Base-by-base conservation (phyloP, 2,329 filamentous ascomycete genomes). In the Nothophaeocryptopus gaeumannii region DNA sequence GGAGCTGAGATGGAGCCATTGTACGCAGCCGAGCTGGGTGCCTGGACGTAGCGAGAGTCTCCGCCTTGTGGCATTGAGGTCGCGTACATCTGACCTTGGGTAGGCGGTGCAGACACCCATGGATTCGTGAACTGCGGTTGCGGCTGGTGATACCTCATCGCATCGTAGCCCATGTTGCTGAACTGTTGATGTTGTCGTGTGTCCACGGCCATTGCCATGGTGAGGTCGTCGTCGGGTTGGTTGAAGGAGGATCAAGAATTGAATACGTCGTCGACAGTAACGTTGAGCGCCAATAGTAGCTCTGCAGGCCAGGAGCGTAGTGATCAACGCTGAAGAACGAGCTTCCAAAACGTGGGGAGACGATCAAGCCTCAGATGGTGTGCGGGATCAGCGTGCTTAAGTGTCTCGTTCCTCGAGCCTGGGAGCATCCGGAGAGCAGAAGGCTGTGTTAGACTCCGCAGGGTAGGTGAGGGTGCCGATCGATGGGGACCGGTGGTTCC, bases 201-300 rank as follows among this genome's bases (percentile, higher is more conserved):
- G 76, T 96, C 89, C 77, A 96, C 83, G 72, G 91, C 88, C 89
- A 96, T 95, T 75, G 89, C 93, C 90, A 96, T 96, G 59, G 58
- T 62, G 63, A 45, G 56, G 39, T 47, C 46, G 46, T 44, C 11
- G 34, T 32, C 34, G 37, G 45, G 47, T 15, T 47, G 44, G 55
- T 56, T 50, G 54, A 56, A 57, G 50, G 57, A 59, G 53, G 59
- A 60, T 40, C 61, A 48, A 59, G 62, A 60, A 32, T 45, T 47
- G 51, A 31, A 47, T 49, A n/a, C 40, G 49, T 56, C 61, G 64
- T 41, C 48, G 47, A 52, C 20, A 26, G 20, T 26, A 26, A 26
- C 20, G 20, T 26, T 26, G 20, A 50, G 37, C 47, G 51, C 44
- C 42, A 40, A 34, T 53, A 44, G 36, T 35, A 44, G 55, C 45